These are phyloP conservation scores for Pythium oligandrum DNA, from an alignment of 352 stramenopile genomes.

Conservation along the genomic window DNA sequence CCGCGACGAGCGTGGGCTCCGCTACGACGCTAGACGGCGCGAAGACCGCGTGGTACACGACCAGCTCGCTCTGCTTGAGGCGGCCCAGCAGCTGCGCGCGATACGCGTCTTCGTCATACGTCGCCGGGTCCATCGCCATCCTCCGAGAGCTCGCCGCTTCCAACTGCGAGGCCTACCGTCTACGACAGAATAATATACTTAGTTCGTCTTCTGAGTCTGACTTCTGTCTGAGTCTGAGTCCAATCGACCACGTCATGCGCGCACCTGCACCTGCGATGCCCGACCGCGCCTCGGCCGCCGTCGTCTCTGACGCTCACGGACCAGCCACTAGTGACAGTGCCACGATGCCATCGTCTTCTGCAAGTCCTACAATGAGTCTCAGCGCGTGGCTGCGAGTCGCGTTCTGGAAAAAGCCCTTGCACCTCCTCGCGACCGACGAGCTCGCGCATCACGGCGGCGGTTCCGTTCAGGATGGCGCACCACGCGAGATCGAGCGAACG, in stretches of 20 bases:
- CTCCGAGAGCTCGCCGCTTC: too few species aligned
- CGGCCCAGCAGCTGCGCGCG: constrained; percentile 41
- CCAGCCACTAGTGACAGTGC: constrained; percentile 3
- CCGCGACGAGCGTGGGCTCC: constrained; percentile 51
- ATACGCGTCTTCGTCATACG: constrained; percentile 54
- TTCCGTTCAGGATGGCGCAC: background rate
- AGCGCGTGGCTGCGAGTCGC: constrained; percentile 38
- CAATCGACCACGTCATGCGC: background rate
- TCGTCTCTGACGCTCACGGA: background rate
- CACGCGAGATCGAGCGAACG: constrained; percentile 43
- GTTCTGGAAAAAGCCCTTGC: constrained; percentile 76
- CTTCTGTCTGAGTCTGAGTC: constrained; percentile 6
- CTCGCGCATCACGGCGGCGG: constrained; percentile 6
- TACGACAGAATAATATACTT: too few species aligned
- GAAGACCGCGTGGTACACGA: constrained; percentile 57
- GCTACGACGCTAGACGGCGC: constrained; percentile 21
- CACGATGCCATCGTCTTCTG: background rate
- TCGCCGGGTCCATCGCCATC: constrained; percentile 42
- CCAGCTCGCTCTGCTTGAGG: constrained; percentile 42
- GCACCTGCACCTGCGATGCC: background rate
- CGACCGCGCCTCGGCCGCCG: too few species aligned
- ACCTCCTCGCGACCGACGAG: constrained; percentile 24
- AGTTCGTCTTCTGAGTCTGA: constrained; percentile 2
- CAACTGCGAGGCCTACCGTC: too few species aligned
- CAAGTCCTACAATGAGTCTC: constrained; percentile 1